Evolutionary conservation across 2,329 filamentous ascomycete species (phyloP).

Genomic region (Xylaria sp.): DNA sequence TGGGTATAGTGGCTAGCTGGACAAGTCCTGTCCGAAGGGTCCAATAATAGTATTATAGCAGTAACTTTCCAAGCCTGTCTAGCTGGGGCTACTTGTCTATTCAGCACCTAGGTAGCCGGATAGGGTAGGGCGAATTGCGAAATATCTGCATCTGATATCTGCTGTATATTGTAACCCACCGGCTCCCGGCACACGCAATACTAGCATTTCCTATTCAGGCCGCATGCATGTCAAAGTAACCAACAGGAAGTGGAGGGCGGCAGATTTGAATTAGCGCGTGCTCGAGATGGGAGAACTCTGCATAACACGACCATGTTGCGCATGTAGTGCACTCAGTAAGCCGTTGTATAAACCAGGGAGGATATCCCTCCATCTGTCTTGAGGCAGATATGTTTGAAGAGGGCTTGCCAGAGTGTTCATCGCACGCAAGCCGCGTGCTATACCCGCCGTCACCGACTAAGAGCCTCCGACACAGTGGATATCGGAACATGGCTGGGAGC

Average conservation of each 20-base stretch:
- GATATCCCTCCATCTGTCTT: neutral
- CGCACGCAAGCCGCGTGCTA: neutral
- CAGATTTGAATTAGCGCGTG: slow-evolving; percentile 2
- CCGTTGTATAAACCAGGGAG: neutral
- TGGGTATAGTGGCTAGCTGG: slow-evolving; percentile 11
- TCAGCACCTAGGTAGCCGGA: too few relatives aligned
- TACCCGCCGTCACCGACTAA: slow-evolving; percentile 8
- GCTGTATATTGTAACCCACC: slow-evolving; percentile 23
- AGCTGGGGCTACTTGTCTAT: neutral
- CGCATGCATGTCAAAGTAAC: slow-evolving; percentile 42
- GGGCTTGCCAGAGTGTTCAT: neutral
- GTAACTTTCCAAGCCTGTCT: neutral
- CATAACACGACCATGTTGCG: slow-evolving; percentile 5
- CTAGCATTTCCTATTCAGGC: slow-evolving; percentile 44
- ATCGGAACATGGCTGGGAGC: slow-evolving; percentile 24
- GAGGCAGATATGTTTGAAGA: neutral
- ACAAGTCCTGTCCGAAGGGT: neutral
- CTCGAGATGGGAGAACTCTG: slow-evolving; percentile 1
- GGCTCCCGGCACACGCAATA: slow-evolving; percentile 9
- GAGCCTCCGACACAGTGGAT: neutral
- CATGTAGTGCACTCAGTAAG: neutral
- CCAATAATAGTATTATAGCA: neutral
- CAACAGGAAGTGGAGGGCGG: slow-evolving; percentile 41
- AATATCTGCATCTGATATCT: neutral
- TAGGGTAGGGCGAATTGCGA: neutral